Evolutionary conservation across 495 filamentous ascomycete species (phyloP), one percentile per base, ranked within the genome.

Genomic region (Talaromyces stipitatus): DNA sequence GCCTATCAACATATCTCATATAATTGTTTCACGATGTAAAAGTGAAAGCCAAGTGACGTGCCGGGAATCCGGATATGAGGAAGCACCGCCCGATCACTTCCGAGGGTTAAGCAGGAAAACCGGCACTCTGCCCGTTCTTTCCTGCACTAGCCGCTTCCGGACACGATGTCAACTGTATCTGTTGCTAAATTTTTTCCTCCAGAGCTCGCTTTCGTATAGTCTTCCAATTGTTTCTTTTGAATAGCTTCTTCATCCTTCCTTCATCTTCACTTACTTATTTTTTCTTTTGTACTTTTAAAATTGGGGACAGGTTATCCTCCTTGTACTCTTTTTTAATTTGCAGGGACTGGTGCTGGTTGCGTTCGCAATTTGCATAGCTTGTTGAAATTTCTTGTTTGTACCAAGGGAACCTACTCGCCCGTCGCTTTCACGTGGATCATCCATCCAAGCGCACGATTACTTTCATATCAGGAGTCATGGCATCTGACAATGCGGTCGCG

Each of bases 21-120:
- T n/a, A n/a, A n/a, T n/a, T n/a, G n/a, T n/a, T n/a, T n/a, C n/a
- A n/a, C n/a, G n/a, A n/a, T n/a, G n/a, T n/a, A n/a, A n/a, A n/a
- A n/a, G n/a, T n/a, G n/a, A n/a, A n/a, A n/a, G n/a, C n/a, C n/a
- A n/a, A n/a, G n/a, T n/a, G n/a, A n/a, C 12, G 24, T 29, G 48
- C 48, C 48, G 48, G 24, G n/a, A 28, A 51, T 11, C 48, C 48
- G 48, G 48, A 28, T 55, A 38, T 63, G 58, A 59, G 60, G 63
- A 64, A 61, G 54, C 62, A 67, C 64, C 69, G 65, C 71, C 73
- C 73, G 73, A 76, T 66, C 69, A 65, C 66, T 72, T 71, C 73
- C 73, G 73, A 75, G 67, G 68, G 65, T 68, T 2, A 47, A 46
- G 41, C 41, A 16, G 18, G 41, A 23, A 20, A 46, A 14, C 29